A percentile compares a stretch with the other conserved stretches of the same genome.
Conservation (phyloP, 2,329 filamentous ascomycete species). For the Xylaria sp. region DNA sequence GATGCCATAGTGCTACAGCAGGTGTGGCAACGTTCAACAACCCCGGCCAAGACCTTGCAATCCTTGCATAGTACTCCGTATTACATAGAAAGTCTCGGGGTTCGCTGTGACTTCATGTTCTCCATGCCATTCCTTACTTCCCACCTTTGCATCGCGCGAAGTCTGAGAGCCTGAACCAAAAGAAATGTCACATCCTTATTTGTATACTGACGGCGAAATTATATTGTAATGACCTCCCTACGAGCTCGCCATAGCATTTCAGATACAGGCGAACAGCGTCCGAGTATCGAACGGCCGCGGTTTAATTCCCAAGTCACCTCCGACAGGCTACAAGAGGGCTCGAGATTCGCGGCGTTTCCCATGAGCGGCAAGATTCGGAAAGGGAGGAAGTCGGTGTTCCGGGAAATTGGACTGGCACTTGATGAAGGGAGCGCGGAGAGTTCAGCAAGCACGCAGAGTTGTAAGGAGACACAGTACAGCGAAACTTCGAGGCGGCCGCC, state of each 20-base stretch:
- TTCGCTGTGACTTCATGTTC: conserved; percentile 44
- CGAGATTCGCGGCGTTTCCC: conserved; percentile 53
- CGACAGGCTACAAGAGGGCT: conserved; percentile 62
- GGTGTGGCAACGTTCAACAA: conserved; percentile 12
- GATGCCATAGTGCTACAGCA: conserved; percentile 2
- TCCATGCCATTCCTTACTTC: conserved; percentile 26
- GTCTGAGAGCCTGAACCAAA: conserved; percentile 26
- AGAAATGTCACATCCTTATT: conserved; percentile 23
- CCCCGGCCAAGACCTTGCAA: background rate
- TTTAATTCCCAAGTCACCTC: conserved; percentile 63
- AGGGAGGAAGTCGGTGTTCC: conserved; percentile 63
- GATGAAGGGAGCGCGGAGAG: conserved; percentile 39
- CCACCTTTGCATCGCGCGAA: conserved; percentile 23
- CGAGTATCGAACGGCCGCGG: conserved; percentile 51
- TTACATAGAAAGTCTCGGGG: conserved; percentile 30
- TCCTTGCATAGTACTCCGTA: background rate
- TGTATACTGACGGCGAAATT: conserved; percentile 13
- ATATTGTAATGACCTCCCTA: conserved; percentile 41
- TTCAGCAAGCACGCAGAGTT: conserved; percentile 41
- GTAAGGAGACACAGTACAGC: conserved; percentile 48
- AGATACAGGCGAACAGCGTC: conserved; percentile 36
- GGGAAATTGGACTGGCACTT: conserved; percentile 59
- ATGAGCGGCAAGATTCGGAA: conserved; percentile 59
- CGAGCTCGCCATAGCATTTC: conserved; percentile 38
- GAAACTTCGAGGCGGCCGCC: conserved; percentile 47